phyloP scores from a whole-genome alignment of 768 basidiomycete species.

The Termitomyces sp. region DNA sequence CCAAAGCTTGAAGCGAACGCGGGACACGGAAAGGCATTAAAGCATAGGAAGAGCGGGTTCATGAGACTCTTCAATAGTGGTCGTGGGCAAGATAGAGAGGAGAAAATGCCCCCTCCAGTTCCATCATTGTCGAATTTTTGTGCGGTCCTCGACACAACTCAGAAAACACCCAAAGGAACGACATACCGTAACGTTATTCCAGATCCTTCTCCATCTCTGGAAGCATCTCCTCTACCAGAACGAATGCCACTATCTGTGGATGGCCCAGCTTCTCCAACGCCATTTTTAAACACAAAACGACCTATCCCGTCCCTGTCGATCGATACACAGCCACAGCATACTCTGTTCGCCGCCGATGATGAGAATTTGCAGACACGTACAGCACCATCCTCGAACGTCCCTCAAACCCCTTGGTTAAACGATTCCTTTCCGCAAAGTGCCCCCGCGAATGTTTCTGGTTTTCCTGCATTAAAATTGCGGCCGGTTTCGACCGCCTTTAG shows the following conservation, averaged over 20 bases:
- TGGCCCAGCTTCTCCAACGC: neutral
- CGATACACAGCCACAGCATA: conserved; percentile 25
- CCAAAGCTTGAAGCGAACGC: conserved; percentile 39
- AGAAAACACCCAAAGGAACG: conserved; percentile 22
- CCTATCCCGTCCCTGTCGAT: conserved; percentile 38
- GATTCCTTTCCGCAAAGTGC: conserved; percentile 49
- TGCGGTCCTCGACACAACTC: conserved; percentile 22
- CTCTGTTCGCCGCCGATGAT: conserved; percentile 17
- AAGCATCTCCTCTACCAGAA: conserved; percentile 10
- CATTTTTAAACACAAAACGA: conserved; percentile 27
- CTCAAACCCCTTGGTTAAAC: conserved; percentile 20
- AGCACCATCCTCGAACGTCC: conserved; percentile 11
- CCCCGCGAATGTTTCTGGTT: conserved; percentile 57
- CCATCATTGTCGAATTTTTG: conserved; percentile 41
- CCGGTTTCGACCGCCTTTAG: conserved; percentile 77
- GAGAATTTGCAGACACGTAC: conserved; percentile 22
- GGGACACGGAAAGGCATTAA: conserved; percentile 38
- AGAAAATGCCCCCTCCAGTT: conserved; percentile 50
- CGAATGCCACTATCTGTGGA: conserved; percentile 5
- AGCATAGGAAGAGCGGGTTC: conserved; percentile 79
- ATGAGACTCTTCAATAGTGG: conserved; percentile 67
- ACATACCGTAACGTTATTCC: conserved; percentile 39
- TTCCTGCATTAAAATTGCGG: conserved; percentile 63
- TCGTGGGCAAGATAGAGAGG: conserved; percentile 44
- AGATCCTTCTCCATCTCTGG: conserved; percentile 30